Percentiles rank a stretch among this genome's conserved stretches.
Conservation (phyloP, 306 rosid genomes). For the Cicer judaicum region DNA sequence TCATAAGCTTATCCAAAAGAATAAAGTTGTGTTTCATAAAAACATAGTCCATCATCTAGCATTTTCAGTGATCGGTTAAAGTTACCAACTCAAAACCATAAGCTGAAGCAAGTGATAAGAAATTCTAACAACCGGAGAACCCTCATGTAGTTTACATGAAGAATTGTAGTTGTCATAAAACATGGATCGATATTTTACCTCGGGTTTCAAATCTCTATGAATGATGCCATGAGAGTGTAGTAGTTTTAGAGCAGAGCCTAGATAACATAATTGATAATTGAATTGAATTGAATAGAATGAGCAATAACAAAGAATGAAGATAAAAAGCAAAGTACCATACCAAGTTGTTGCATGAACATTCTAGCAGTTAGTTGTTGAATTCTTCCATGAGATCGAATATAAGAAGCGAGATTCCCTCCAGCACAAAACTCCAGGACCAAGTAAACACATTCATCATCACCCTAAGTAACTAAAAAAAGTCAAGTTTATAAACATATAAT, state of each 20-base stretch:
- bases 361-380: conserved; percentile 58
- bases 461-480: conserved; percentile 39
- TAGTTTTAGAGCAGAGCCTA: conserved; percentile 61
- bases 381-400: conserved; percentile 57
- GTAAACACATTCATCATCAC: conserved; percentile 49
- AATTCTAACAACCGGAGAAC: no score
- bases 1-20: no score
- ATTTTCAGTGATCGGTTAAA: no score
- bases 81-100: no score
- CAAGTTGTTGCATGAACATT: conserved; percentile 70
- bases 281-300: no score
- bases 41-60: no score
- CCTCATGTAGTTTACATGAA: no score
- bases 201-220: conserved; percentile 74
- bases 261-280: not conserved
- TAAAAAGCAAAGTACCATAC: conserved; percentile 40
- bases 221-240: conserved; percentile 54
- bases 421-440: conserved; percentile 66
- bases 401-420: conserved; percentile 67
- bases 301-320: not conserved
- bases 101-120: no score
- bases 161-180: not conserved
- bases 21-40: no score
- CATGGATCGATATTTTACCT: conserved; percentile 44
- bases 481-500: not conserved